Conservation (phyloP, 192 early-diverging fungal species). For the Umbelopsis vinacea region DNA sequence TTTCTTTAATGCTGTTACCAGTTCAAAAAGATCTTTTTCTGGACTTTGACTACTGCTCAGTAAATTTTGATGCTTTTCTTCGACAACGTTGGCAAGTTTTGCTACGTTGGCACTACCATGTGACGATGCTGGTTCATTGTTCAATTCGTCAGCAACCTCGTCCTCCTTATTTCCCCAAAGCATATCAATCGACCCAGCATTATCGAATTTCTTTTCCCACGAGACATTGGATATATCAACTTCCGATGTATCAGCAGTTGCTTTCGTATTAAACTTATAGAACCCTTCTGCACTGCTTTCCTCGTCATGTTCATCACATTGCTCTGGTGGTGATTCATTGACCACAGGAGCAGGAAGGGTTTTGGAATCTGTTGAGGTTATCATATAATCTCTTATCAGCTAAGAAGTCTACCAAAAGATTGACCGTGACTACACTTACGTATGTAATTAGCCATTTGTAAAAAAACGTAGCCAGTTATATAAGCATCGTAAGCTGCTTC, state of each 20-base stretch:
- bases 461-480: slow-evolving; percentile 82
- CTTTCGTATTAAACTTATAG: neutral
- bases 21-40: too few species aligned
- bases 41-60: too few species aligned
- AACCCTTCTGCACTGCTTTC: neutral
- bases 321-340: slow-evolving; percentile 1
- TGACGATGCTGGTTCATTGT: neutral
- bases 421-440: slow-evolving; percentile 4
- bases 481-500: slow-evolving; percentile 96
- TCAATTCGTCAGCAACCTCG: neutral
- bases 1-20: too few species aligned
- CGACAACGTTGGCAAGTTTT: too few species aligned
- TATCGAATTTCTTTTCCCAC: slow-evolving; percentile 16
- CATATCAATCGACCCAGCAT: neutral
- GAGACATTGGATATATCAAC: neutral
- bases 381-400: too few species aligned
- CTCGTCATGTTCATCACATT: slow-evolving; percentile 9
- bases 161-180: neutral
- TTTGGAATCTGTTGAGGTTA: neutral
- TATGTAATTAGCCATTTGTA: slow-evolving; percentile 60
- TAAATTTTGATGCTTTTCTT: too few species aligned
- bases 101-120: neutral
- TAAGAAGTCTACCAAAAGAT: neutral
- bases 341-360: slow-evolving; percentile 9
- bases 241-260: neutral